These are phyloP conservation scores for Wickerhamiella alocasiicola DNA, from an alignment of 805 yeast species.

Conservation along the genomic window DNA sequence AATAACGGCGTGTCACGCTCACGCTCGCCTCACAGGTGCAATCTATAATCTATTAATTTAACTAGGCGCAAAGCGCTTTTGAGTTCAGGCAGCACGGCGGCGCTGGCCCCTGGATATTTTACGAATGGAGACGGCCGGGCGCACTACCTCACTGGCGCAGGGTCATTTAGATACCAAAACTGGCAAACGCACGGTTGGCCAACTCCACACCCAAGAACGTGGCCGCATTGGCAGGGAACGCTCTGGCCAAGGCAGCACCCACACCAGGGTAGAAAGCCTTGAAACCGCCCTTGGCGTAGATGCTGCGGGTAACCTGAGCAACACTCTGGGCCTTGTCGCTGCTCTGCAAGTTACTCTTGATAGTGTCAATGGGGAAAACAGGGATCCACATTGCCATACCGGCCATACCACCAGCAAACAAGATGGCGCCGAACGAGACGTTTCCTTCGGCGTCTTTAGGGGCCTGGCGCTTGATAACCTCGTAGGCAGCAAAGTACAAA, in stretches of 20 bases:
- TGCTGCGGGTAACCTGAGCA: conserved; percentile 49
- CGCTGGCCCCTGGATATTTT: too few species aligned
- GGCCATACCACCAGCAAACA: conserved; percentile 88
- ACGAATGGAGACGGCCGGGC: too few species aligned
- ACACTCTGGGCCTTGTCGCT: conserved; percentile 42
- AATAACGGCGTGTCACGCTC: too few species aligned
- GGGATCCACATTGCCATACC: conserved; percentile 96
- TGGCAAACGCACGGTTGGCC: conserved; percentile 34
- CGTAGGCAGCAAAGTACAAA: conserved; percentile 88
- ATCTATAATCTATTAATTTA: too few species aligned
- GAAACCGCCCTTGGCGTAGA: conserved; percentile 66
- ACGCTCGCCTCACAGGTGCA: too few species aligned
- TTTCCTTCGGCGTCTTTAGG: conserved; percentile 38
- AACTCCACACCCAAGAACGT: conserved; percentile 92
- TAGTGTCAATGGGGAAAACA: conserved; percentile 92
- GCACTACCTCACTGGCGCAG: too few species aligned
- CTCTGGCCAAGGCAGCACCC: conserved; percentile 87
- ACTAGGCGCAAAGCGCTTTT: too few species aligned
- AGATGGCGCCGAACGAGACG: conserved; percentile 59
- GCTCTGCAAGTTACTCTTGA: conserved; percentile 72
- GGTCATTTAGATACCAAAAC: conserved; percentile 13
- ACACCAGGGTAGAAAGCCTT: conserved; percentile 95
- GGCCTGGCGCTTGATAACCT: conserved; percentile 48
- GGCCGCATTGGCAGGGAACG: conserved; percentile 99
- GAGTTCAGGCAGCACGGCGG: too few species aligned